Evolutionary conservation across 2,329 filamentous ascomycete genomes (phyloP).

Genomic region (Botryosphaeria dothidea): DNA sequence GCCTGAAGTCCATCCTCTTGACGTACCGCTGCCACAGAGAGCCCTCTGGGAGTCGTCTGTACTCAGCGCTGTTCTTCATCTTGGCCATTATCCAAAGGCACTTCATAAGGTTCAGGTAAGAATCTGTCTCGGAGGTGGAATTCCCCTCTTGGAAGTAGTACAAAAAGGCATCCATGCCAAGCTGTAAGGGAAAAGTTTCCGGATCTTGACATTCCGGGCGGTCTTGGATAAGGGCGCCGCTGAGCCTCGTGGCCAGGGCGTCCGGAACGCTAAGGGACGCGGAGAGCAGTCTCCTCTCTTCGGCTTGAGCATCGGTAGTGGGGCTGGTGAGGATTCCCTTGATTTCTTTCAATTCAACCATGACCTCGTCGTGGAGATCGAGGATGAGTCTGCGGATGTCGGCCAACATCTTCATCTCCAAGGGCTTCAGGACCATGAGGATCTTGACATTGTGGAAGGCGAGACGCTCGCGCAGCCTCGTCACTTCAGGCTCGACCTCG

Average conservation of each 20-base stretch:
- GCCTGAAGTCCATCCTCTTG: not conserved
- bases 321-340: slow-evolving; percentile 20
- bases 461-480: slow-evolving; percentile 19
- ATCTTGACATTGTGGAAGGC: slow-evolving; percentile 24
- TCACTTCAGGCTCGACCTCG: slow-evolving; percentile 21
- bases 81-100: slow-evolving; percentile 16
- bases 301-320: not conserved
- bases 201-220: not conserved
- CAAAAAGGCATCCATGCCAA: slow-evolving; percentile 11
- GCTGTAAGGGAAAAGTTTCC: slow-evolving; percentile 5
- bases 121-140: not conserved
- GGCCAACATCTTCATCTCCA: slow-evolving; percentile 22
- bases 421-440: slow-evolving; percentile 22
- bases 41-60: not conserved
- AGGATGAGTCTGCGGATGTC: slow-evolving; percentile 20
- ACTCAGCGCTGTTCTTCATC: not conserved
- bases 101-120: slow-evolving; percentile 7
- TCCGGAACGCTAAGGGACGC: slow-evolving; percentile 8
- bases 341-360: slow-evolving; percentile 21
- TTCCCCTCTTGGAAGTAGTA: slow-evolving; percentile 6
- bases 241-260: slow-evolving; percentile 1
- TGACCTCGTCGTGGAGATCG: slow-evolving; percentile 22
- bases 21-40: slow-evolving; percentile 13
- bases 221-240: not conserved
- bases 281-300: slow-evolving; percentile 7